phyloP scores from a whole-genome alignment of 164 flowering plant genomes.

The Warburgia ugandensis region DNA sequence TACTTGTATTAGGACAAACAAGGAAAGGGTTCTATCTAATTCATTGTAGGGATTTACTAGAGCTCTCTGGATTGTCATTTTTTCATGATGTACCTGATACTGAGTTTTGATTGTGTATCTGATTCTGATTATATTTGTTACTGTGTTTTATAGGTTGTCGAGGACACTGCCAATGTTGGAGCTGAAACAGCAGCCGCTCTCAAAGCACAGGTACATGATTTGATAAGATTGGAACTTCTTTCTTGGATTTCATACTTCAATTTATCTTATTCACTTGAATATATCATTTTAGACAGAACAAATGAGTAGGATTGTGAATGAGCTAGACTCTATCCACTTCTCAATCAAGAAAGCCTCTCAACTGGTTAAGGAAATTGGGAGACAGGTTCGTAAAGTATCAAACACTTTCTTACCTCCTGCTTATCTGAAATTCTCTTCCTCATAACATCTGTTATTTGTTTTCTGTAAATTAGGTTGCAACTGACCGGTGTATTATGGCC shows the following conservation, averaged over 20 bases:
- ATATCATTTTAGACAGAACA: constrained; percentile 72
- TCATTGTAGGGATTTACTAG: too few species aligned
- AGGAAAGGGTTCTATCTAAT: too few species aligned
- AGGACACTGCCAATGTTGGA: constrained; percentile 76
- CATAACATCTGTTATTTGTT: neutral
- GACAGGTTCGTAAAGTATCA: constrained; percentile 23
- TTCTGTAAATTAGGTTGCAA: constrained; percentile 60
- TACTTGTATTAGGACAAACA: too few species aligned
- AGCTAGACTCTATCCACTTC: constrained; percentile 89
- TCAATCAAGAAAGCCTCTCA: constrained; percentile 89
- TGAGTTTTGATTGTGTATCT: neutral
- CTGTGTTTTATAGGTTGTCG: constrained; percentile 57
- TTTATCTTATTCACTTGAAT: neutral
- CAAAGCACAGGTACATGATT: constrained; percentile 68
- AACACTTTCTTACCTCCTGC: neutral
- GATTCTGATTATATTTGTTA: neutral
- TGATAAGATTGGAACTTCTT: neutral
- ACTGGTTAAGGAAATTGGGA: constrained; percentile 42
- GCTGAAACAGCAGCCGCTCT: constrained; percentile 86
- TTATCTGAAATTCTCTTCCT: neutral
- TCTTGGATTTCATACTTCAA: neutral
- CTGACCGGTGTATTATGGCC: constrained; percentile 83
- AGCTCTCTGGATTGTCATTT: too few species aligned
- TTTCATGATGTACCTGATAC: too few species aligned
- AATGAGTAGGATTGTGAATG: constrained; percentile 94